Evolutionary conservation across 2,329 filamentous ascomycete species (phyloP), one percentile per base, ranked within the genome.

Genomic region (Colletotrichum sansevieriae): DNA sequence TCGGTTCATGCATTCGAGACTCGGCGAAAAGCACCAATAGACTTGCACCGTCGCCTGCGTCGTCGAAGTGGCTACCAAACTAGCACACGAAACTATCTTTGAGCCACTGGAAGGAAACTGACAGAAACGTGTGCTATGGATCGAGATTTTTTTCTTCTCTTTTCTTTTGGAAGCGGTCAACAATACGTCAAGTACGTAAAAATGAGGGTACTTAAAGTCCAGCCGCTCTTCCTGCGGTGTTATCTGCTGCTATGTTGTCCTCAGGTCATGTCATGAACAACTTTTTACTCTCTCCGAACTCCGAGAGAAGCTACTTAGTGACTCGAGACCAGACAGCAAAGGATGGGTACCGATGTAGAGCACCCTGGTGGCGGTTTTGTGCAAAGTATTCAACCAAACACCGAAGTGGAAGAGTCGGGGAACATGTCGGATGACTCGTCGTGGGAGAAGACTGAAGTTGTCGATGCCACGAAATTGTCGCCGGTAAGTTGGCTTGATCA

Each of bases 381-480:
- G n/a, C 39, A 22, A 41, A 35, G 25, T 41, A 6, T 18, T 5
- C 41, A 55, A 9, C 15, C 57, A 20, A 22, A n/a, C 2, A 22
- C 18, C 8, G 58, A 63, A 39, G 41, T 49, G 2, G 56, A 60
- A n/a, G 71, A 67, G 25, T 61, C 47, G 29, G 71, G 71, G 41
- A 70, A 72, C 64, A 70, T 68, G 2, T 72, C 70, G 6, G 74
- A 75, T 5, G 35, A 12, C 8, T 49, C 59, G 5, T 59, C 49
- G 11, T 47, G 35, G 13, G 25, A 20, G 8, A 39, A 67, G 7
- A 8, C 12, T 9, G 33, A 33, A n/a, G n/a, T 62, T 52, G 72
- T 73, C 54, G 73, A 78, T 65, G 73, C 77, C 3, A 78, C 77
- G 15, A 77, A 76, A 49, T 71, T 79, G 25, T 76, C 77, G 22